phyloP scores from a whole-genome alignment of 192 early-diverging fungal species.

The Umbelopsis sp. region DNA sequence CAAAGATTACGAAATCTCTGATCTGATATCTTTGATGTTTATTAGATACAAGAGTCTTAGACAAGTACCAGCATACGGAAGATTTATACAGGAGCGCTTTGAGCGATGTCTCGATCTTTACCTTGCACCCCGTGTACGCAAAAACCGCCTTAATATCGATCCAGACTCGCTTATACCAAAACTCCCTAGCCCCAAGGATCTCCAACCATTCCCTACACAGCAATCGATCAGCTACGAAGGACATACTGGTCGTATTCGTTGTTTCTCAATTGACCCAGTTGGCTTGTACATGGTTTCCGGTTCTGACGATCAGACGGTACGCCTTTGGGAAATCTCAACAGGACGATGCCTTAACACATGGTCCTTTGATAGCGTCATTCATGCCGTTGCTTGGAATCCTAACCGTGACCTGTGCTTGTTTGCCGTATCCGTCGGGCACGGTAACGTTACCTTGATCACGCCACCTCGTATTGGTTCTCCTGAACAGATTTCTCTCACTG shows the following conservation, averaged over 20 bases:
- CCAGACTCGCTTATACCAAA: slow-evolving; percentile 93
- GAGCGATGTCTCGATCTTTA: slow-evolving; percentile 97
- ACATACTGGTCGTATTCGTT: slow-evolving; percentile 81
- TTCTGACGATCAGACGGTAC: slow-evolving; percentile 86
- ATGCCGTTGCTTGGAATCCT: slow-evolving; percentile 89
- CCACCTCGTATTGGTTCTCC: slow-evolving; percentile 50
- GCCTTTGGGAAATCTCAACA: slow-evolving; percentile 90
- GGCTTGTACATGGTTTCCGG: slow-evolving; percentile 92
- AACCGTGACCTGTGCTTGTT: slow-evolving; percentile 75
- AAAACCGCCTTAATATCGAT: slow-evolving; percentile 86
- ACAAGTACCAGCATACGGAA: slow-evolving; percentile 82
- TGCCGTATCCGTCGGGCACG: slow-evolving; percentile 69
- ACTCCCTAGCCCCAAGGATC: slow-evolving; percentile 91
- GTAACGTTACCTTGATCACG: slow-evolving; percentile 53
- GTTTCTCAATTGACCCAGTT: slow-evolving; percentile 85
- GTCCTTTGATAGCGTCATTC: slow-evolving; percentile 69
- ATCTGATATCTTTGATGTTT: neutral
- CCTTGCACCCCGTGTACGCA: slow-evolving; percentile 86
- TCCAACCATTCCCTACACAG: slow-evolving; percentile 90
- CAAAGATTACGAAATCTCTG: neutral
- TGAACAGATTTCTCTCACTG: slow-evolving; percentile 42
- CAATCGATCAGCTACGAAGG: slow-evolving; percentile 79
- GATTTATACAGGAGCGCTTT: slow-evolving; percentile 94
- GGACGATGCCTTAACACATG: slow-evolving; percentile 84
- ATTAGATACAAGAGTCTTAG: slow-evolving; percentile 70